phyloP scores from a whole-genome alignment of 1,139 yeast genomes.

The Yamadazyma blattariae region DNA sequence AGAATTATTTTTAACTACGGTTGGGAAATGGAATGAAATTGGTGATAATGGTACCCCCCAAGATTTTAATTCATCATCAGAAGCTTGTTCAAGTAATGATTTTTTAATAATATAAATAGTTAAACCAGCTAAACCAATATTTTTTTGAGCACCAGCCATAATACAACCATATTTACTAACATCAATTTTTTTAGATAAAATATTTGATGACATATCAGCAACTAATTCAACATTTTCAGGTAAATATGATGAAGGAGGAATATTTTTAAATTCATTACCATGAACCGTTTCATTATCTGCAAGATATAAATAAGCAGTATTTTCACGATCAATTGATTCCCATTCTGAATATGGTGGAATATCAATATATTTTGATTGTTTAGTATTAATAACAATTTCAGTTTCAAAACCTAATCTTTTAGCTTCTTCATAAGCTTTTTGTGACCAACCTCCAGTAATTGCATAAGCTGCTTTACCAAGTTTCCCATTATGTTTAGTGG shows the following conservation, averaged over 20 bases:
- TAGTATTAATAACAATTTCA: constrained; percentile 67
- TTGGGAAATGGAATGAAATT: constrained; percentile 83
- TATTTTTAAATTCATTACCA: constrained; percentile 77
- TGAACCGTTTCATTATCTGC: constrained; percentile 97
- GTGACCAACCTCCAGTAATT: constrained; percentile 91
- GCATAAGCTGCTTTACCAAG: constrained; percentile 83
- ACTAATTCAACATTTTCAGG: constrained; percentile 76
- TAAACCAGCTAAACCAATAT: constrained; percentile 94
- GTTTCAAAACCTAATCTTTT: constrained; percentile 75
- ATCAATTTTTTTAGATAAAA: constrained; percentile 77
- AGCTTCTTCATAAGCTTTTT: constrained; percentile 86
- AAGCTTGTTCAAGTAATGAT: constrained; percentile 63
- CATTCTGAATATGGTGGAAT: constrained; percentile 71
- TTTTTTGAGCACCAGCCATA: constrained; percentile 96
- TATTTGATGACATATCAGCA: constrained; percentile 93
- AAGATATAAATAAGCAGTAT: constrained; percentile 76
- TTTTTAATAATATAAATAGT: constrained; percentile 88
- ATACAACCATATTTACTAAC: constrained; percentile 82
- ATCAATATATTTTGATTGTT: constrained; percentile 58
- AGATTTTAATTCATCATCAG: constrained; percentile 57
- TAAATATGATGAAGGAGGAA: constrained; percentile 49
- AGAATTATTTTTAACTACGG: constrained; percentile 83
- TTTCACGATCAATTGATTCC: constrained; percentile 41
- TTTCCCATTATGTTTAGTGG: constrained; percentile 58
- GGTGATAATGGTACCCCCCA: constrained; percentile 76